These are phyloP conservation scores for Populus hybrid DNA, from an alignment of 441 rosid genomes.

Conservation along the genomic window DNA sequence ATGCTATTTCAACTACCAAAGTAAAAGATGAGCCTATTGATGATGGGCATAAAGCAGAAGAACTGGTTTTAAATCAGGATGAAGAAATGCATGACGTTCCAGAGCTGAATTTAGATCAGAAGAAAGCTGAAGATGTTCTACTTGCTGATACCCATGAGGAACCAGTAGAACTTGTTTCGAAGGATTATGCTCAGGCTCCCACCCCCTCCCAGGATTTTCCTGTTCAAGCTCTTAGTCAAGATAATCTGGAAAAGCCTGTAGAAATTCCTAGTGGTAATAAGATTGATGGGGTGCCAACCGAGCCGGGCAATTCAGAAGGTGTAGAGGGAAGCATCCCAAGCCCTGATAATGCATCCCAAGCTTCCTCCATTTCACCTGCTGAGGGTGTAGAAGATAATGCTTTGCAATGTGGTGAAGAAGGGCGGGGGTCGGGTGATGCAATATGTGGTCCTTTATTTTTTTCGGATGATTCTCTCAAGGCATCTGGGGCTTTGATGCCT, in stretches of 20 bases:
- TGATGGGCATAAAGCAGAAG: slow-evolving; percentile 25
- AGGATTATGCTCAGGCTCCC: slow-evolving; percentile 8
- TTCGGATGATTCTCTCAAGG: slow-evolving; percentile 47
- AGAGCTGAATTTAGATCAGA: slow-evolving; percentile 24
- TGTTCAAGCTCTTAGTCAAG: slow-evolving; percentile 17
- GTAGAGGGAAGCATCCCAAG: slow-evolving; percentile 14
- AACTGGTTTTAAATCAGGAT: slow-evolving; percentile 21
- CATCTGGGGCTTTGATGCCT: slow-evolving; percentile 48
- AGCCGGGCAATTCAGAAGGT: slow-evolving; percentile 24
- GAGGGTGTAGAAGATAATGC: slow-evolving; percentile 28
- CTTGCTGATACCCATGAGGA: slow-evolving; percentile 23
- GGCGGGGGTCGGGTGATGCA: slow-evolving; percentile 31
- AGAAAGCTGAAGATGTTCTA: slow-evolving; percentile 28
- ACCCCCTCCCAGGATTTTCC: slow-evolving; percentile 14
- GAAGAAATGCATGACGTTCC: slow-evolving; percentile 25
- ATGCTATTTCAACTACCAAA: slow-evolving; percentile 23
- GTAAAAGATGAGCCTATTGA: slow-evolving; percentile 22
- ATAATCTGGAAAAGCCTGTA: slow-evolving; percentile 22
- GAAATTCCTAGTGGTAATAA: slow-evolving; percentile 19
- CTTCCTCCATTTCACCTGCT: slow-evolving; percentile 13
- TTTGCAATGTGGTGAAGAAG: slow-evolving; percentile 22
- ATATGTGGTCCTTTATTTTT: slow-evolving; percentile 39
- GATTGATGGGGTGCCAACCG: slow-evolving; percentile 27
- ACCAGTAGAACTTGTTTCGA: slow-evolving; percentile 22
- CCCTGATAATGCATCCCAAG: slow-evolving; percentile 17